phyloP scores from a whole-genome alignment of 352 stramenopile species.

The Globisporangium cystogenes region DNA sequence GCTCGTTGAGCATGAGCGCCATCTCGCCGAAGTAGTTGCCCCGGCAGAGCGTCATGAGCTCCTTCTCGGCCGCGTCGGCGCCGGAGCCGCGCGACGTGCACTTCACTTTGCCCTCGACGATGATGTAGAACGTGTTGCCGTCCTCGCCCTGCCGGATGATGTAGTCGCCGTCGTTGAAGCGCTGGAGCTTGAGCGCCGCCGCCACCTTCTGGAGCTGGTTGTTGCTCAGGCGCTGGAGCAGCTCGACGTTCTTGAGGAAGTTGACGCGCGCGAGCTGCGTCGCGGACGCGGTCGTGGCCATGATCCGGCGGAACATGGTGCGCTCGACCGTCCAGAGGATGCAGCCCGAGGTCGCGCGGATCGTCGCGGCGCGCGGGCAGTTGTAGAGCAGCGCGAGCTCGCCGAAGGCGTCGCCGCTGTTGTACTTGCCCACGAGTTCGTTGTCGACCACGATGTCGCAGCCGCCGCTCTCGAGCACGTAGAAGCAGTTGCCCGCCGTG shows the following conservation, averaged over 20 bases:
- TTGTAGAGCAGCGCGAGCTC: slow-evolving; percentile 98
- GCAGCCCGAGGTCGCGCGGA: slow-evolving; percentile 76
- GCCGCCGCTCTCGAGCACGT: slow-evolving; percentile 89
- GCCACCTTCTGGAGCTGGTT: slow-evolving; percentile 82
- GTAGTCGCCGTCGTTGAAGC: slow-evolving; percentile 85
- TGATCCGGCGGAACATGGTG: slow-evolving; percentile 76
- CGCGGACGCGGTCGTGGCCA: slow-evolving; percentile 70
- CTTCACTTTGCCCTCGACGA: slow-evolving; percentile 90
- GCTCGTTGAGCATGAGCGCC: slow-evolving; percentile 81
- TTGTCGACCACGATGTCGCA: slow-evolving; percentile 84
- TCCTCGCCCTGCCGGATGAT: slow-evolving; percentile 94
- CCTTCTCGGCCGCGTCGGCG: slow-evolving; percentile 53
- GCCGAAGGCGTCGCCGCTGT: slow-evolving; percentile 88
- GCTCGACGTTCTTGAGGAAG: slow-evolving; percentile 93
- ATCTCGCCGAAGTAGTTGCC: slow-evolving; percentile 89
- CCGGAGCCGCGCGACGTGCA: slow-evolving; percentile 52
- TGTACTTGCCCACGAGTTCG: slow-evolving; percentile 75
- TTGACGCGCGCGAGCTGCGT: slow-evolving; percentile 80
- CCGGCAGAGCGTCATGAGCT: slow-evolving; percentile 71
- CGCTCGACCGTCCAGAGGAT: slow-evolving; percentile 94
- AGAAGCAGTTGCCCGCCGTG: slow-evolving; percentile 89
- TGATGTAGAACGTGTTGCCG: slow-evolving; percentile 97
- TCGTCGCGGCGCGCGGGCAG: slow-evolving; percentile 92
- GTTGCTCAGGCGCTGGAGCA: slow-evolving; percentile 88
- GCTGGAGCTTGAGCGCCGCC: slow-evolving; percentile 74